Conservation (phyloP, 78 protist species). For the slime mould (Dictyostelium discoideum) region DNA sequence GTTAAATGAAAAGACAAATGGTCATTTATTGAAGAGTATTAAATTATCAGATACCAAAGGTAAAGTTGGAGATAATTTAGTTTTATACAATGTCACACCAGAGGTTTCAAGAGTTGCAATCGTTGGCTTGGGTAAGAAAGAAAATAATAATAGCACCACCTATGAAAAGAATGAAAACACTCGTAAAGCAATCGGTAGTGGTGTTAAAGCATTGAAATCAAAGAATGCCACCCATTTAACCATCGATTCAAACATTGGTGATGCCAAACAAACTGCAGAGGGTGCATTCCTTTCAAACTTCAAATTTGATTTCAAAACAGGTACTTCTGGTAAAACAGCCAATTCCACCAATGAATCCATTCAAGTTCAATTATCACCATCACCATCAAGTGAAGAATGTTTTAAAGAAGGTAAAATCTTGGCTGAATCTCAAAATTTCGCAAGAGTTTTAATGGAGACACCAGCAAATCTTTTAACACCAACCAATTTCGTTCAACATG, state of each 20-base stretch:
- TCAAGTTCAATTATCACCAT: background rate
- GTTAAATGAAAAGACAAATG: conserved; percentile 43
- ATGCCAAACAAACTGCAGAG: conserved; percentile 22
- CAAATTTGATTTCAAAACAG: conserved; percentile 45
- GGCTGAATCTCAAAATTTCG: conserved; percentile 75
- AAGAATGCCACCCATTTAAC: conserved; percentile 45
- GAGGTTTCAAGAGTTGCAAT: conserved; percentile 58
- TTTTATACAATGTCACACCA: conserved; percentile 53
- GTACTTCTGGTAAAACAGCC: background rate
- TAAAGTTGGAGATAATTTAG: conserved; percentile 56
- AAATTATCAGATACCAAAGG: conserved; percentile 59
- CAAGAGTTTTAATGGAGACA: conserved; percentile 54
- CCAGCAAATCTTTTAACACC: conserved; percentile 82
- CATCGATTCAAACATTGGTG: conserved; percentile 54
- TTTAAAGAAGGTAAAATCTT: conserved; percentile 60
- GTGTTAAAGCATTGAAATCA: conserved; percentile 58
- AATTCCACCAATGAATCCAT: background rate
- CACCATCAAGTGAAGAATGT: background rate
- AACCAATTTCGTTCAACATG: conserved; percentile 53
- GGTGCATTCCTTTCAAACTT: conserved; percentile 52
- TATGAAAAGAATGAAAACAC: conserved; percentile 31
- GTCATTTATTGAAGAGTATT: conserved; percentile 21
- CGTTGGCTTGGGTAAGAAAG: conserved; percentile 67
- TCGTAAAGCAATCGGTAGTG: conserved; percentile 47
- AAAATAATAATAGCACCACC: background rate